Evolutionary conservation across 345 rosid species (phyloP), one percentile per base, ranked within the genome.

Genomic region (Garcia nutans): DNA sequence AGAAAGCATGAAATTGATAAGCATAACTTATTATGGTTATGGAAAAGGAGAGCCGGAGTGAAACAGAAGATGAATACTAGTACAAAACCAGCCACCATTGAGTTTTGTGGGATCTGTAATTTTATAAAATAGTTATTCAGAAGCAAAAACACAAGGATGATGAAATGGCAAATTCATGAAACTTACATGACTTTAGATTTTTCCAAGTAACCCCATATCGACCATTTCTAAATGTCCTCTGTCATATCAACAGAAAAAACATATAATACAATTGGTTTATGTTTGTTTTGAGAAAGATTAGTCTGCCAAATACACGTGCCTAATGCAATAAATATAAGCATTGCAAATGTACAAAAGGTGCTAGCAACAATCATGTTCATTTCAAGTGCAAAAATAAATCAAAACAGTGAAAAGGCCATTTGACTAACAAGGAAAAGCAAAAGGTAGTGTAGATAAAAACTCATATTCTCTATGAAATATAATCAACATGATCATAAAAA

Each of bases 121-220:
- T 24, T 15, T 33, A 28, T 62, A 65, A 67, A 41, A 17, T 23
- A 66, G 22, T 16, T n/a, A 33, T 31, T 23, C 23, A 26, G 57
- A 68, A 42, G 44, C 54, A 47, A 57, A 31, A 11, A 19, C 23
- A 42, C 10, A 60, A 44, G 67, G 4, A 68, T 23, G 37, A 33
- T 33, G 63, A 60, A 63, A 15, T 5, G 15, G 3, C 19, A 28
- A 68, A 61, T 70, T 76, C 22, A 52, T 73, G 65, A 49, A 61
- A 50, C 24, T 74, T 82, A 85, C 85, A 64, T 80, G 79, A 23
- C 66, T 85, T 91, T 96, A 93, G 63, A 90, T 87, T n/a, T 90
- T 59, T 52, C 92, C 96, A 4, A 89, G 88, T 87, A 92, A 52
- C 88, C 96, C 97, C 98, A 92, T 31, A 85, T 85, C 98, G 96